Evolutionary conservation across 352 stramenopile species (phyloP).

Genomic region (Phytophthora quininea): DNA sequence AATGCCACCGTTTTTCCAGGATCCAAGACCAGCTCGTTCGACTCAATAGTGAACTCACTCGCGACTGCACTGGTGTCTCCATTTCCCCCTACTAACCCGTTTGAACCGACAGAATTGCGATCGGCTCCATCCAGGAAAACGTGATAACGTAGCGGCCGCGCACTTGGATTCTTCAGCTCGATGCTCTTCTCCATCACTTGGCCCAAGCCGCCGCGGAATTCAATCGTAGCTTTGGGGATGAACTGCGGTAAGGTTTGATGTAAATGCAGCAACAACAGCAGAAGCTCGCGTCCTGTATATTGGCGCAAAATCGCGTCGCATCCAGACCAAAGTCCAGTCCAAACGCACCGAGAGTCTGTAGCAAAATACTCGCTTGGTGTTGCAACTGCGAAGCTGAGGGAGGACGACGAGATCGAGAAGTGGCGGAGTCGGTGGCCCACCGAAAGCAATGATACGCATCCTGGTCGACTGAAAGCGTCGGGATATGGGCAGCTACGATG

Average conservation of each 20-base stretch:
- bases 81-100: background rate
- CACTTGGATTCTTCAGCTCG: constrained; percentile 92
- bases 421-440: constrained; percentile 24
- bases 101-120: background rate
- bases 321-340: constrained; percentile 84
- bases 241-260: constrained; percentile 92
- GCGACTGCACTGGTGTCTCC: background rate
- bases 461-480: constrained; percentile 68
- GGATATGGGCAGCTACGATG: constrained; percentile 87
- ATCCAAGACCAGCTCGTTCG: constrained; percentile 75
- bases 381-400: constrained; percentile 43
- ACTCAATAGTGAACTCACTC: constrained; percentile 81
- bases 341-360: constrained; percentile 69
- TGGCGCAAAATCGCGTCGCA: constrained; percentile 51
- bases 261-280: constrained; percentile 91
- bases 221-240: constrained; percentile 94
- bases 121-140: constrained; percentile 80
- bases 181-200: constrained; percentile 92
- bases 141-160: constrained; percentile 83
- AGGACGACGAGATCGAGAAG: constrained; percentile 29
- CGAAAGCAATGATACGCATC: constrained; percentile 79
- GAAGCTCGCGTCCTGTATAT: constrained; percentile 72
- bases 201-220: constrained; percentile 90
- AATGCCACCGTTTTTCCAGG: constrained; percentile 76
- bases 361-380: constrained; percentile 61